phyloP scores from a whole-genome alignment of 192 early-diverging fungal genomes.

The Coemansia sp. region DNA sequence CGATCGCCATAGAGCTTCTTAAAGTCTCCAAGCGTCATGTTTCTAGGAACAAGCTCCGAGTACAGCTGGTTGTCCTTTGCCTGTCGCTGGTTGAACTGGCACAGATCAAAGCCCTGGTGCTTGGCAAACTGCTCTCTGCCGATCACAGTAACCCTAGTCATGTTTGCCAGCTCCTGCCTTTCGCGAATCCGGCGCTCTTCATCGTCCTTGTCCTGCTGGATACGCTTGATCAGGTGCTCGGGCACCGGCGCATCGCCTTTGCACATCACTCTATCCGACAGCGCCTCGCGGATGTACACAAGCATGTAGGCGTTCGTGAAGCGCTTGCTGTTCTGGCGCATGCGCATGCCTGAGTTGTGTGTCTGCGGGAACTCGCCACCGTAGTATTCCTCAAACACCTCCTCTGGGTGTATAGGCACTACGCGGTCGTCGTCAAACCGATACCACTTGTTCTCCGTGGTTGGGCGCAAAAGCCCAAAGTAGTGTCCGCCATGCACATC shows the following conservation, averaged over 20 bases:
- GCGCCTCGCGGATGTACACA: constrained; percentile 86
- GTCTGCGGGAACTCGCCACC: constrained; percentile 69
- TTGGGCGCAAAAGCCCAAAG: constrained; percentile 84
- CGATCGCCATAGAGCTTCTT: constrained; percentile 55
- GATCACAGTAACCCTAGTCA: constrained; percentile 55
- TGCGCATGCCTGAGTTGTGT: constrained; percentile 45
- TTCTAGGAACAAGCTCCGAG: constrained; percentile 35
- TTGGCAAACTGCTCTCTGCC: constrained; percentile 65
- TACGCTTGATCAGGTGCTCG: constrained; percentile 66
- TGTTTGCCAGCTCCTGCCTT: constrained; percentile 62
- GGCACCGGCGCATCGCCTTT: constrained; percentile 74
- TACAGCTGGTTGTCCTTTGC: constrained; percentile 35
- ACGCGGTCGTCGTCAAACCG: constrained; percentile 97
- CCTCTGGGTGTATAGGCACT: constrained; percentile 69
- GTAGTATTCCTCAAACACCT: constrained; percentile 93
- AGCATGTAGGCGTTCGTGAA: constrained; percentile 99
- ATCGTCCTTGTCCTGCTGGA: constrained; percentile 64
- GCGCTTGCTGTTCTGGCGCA: constrained; percentile 59
- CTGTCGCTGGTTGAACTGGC: constrained; percentile 64
- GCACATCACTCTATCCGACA: constrained; percentile 70
- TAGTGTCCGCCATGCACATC: constrained; percentile 94
- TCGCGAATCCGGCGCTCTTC: constrained; percentile 66
- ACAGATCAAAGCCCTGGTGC: constrained; percentile 87
- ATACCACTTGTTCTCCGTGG: constrained; percentile 78
- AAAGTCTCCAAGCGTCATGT: constrained; percentile 47